Percentiles rank a stretch among this genome's conserved stretches.
These are phyloP conservation scores for Lactarius tabidus DNA, from an alignment of 768 basidiomycete genomes.

Conservation along the genomic window DNA sequence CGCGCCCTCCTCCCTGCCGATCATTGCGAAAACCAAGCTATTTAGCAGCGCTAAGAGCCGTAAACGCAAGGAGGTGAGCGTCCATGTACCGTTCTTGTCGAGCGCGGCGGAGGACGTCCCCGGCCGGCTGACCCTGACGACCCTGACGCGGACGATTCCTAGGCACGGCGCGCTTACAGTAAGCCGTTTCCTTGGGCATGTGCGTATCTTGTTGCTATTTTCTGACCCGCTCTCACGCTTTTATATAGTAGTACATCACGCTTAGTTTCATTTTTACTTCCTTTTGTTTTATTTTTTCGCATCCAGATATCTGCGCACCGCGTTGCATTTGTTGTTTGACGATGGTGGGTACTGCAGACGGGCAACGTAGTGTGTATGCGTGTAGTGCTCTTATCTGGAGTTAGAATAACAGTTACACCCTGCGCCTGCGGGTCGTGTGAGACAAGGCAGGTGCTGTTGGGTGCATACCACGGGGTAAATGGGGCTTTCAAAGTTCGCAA, in stretches of 20 bases:
- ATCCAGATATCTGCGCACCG: constrained; percentile 6
- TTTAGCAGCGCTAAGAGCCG: constrained; percentile 36
- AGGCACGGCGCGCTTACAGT: not conserved
- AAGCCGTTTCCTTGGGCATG: no score
- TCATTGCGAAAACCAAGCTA: constrained; percentile 26
- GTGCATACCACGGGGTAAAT: no score
- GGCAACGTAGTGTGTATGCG: constrained; percentile 1
- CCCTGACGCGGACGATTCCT: constrained; percentile 36
- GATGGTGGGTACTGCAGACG: no score
- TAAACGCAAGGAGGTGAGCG: constrained; percentile 37
- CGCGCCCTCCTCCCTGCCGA: constrained; percentile 5
- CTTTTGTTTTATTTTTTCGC: not conserved
- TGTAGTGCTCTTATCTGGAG: constrained; percentile 15
- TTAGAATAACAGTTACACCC: constrained; percentile 11
- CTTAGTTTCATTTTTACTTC: not conserved
- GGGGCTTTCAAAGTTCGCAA: no score
- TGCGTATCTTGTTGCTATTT: not conserved
- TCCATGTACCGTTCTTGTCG: constrained; percentile 26
- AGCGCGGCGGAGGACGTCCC: constrained; percentile 21
- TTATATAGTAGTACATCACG: constrained; percentile 4
- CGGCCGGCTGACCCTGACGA: constrained; percentile 4
- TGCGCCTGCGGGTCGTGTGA: not conserved
- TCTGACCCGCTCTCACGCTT: constrained; percentile 1
- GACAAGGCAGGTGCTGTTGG: no score
- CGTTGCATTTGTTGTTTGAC: not conserved